Conservation (phyloP, 2,329 filamentous ascomycete genomes). For the Ciborinia camelliae region DNA sequence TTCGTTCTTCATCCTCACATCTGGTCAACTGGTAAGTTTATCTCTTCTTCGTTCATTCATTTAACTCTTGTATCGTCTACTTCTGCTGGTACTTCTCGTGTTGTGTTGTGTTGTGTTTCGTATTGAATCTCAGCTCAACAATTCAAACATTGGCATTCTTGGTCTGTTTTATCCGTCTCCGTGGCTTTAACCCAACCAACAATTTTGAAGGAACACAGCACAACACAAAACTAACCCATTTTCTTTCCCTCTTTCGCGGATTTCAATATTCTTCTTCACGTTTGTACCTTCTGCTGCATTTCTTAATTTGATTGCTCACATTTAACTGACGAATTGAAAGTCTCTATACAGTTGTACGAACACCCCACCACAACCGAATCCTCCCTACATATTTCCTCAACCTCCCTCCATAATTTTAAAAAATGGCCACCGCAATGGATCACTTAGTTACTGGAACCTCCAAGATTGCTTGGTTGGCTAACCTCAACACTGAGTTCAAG, state of each 20-base stretch:
- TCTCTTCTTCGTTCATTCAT: too few species aligned
- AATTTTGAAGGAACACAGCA: not conserved
- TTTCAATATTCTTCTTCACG: not conserved
- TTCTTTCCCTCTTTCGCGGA: not conserved
- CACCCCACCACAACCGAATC: not conserved
- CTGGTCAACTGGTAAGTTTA: not conserved
- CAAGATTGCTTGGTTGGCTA: conserved; percentile 62
- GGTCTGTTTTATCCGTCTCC: conserved; percentile 3
- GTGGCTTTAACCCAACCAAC: conserved; percentile 7
- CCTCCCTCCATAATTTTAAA: conserved; percentile 11
- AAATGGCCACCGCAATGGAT: conserved; percentile 67
- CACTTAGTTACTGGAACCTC: conserved; percentile 77
- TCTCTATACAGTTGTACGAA: conserved; percentile 6
- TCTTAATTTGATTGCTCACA: not conserved
- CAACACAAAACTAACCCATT: not conserved
- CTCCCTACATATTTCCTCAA: conserved; percentile 11
- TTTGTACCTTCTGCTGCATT: not conserved
- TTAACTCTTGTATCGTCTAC: not conserved
- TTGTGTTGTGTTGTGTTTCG: not conserved
- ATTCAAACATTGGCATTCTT: conserved; percentile 2
- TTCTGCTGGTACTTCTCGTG: not conserved
- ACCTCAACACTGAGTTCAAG: conserved; percentile 72
- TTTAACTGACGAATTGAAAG: conserved; percentile 16
- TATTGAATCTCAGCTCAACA: conserved; percentile 7
- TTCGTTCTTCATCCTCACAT: not conserved